These are phyloP conservation scores for Didymella lethalis DNA, from an alignment of 2,329 filamentous ascomycete genomes.

Conservation along the genomic window DNA sequence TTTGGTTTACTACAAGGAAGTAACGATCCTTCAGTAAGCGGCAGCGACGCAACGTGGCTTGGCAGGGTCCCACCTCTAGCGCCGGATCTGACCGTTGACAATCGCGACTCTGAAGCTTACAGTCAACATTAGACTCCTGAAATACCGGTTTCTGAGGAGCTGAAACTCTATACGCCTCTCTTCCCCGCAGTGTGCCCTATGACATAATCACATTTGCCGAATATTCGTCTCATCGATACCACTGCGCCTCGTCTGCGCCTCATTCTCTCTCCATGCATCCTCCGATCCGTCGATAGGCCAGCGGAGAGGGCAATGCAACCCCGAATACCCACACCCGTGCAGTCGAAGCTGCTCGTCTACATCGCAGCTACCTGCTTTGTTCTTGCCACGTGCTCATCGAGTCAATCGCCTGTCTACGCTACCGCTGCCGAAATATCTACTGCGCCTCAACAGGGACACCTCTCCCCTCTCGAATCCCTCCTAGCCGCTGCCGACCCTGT, in stretches of 20 bases:
- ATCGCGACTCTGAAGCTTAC: constrained; percentile 2
- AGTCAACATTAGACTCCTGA: not conserved
- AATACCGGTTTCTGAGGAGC: not conserved
- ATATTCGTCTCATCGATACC: constrained; percentile 13
- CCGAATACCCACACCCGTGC: constrained; percentile 69
- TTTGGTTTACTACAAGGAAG: not conserved
- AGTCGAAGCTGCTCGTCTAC: constrained; percentile 75
- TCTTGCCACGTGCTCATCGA: constrained; percentile 66
- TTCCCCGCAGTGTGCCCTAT: constrained; percentile 1
- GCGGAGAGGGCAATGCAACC: constrained; percentile 51
- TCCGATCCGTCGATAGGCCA: constrained; percentile 30
- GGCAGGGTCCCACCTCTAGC: constrained; percentile 13
- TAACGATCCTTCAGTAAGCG: not conserved
- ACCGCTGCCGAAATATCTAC: constrained; percentile 65
- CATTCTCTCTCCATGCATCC: constrained; percentile 28
- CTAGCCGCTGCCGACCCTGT: constrained; percentile 55
- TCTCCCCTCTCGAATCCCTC: constrained; percentile 31
- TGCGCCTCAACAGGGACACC: constrained; percentile 23
- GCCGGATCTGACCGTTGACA: constrained; percentile 7
- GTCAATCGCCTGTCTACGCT: constrained; percentile 64
- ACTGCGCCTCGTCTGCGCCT: constrained; percentile 30
- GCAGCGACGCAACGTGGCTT: constrained; percentile 9
- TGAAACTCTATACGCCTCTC: not conserved
- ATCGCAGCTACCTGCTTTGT: constrained; percentile 67
- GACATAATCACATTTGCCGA: constrained; percentile 18